Base-by-base conservation (phyloP, 192 early-diverging fungal genomes). In the Entomortierella parvispora region DNA sequence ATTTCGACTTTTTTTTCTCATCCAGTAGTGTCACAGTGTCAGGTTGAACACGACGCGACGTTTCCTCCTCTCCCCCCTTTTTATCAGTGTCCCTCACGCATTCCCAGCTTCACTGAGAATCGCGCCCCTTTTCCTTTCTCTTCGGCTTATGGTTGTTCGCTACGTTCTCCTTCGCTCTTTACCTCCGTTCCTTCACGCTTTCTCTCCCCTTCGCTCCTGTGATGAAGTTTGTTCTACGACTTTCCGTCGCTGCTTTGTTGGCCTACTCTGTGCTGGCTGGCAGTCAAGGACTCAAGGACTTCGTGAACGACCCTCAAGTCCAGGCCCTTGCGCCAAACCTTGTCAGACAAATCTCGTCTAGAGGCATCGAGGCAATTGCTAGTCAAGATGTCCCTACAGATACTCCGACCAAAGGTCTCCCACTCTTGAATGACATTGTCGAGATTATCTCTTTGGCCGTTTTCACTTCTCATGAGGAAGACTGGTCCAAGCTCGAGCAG, bases 381-480 rank as follows among this genome's bases (percentile, higher is more conserved):
- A 56, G 12, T 33, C 43, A 45, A 46, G 58, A 46, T 18, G 43
- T 23, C 4, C 37, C 48, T 1, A 32, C 45, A 14, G 22, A 17
- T 2, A 51, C 48, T 0, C 25, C 42, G 0, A 28, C 26, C 15
- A 25, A 31, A 2, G 42, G 54, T 8, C 26, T 65, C 6, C 62
- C 62, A 5, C 51, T 65, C n/a, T 34, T 65, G 4, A 51, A 65
- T 18, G 62, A 65, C 42, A 65, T 65, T 4, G 23, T 65, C 4
- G 48, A 65, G 12, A 65, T 65, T 29, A 34, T 65, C 4, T 53
- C 62, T 22, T 25, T 65, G 28, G 44, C 49, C 40, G 44, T 65
- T 33, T 65, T 65, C 40, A 42, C 52, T 17, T 10, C 40, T 51
- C 52, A 65, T 8, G 3, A 26, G 5, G 62, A 32, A 1, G 62